Base-by-base conservation (phyloP, 345 rosid species). In the Aegle marmelos region DNA sequence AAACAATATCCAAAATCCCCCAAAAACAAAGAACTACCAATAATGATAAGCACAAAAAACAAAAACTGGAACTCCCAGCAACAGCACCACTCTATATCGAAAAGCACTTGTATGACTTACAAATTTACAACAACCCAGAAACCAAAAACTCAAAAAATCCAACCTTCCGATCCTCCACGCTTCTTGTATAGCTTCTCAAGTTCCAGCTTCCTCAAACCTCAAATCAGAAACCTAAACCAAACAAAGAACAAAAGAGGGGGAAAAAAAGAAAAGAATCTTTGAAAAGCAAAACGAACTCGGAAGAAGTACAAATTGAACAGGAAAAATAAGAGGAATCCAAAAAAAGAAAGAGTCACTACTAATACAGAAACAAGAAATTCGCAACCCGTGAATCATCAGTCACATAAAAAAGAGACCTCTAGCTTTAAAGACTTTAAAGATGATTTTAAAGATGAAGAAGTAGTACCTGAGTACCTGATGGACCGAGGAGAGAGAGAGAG, bases 391-490 rank as follows among this genome's bases (percentile, higher is more conserved):
- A 17, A 10, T 64, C 60, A 30, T 19, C 4, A 11, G 6, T n/a
- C 25, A 50, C 24, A 19, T 28, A 17, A 19, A 50, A 50, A 28
- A 1, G 2, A 17, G 7, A 24, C 7, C 16, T 28, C 22, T 50
- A 70, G 59, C 73, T 70, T 28, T 4, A 70, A 48, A 48, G 30
- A 0, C 36, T 41, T 22, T 14, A 22, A 45, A 33, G 68, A 64
- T 64, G 33, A 63, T 31, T 41, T 41, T 2, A 59, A 56, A 66
- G 76, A 41, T 6, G 33, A 27, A 54, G 72, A 48, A 58, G 16
- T 2, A 63, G 76, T 72, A 82, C 82, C 85, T 34, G 70, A 63
- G 76, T 72, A 82, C 82, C 85, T 34, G 70, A 33, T 4, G 30
- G 4, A 21, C 39, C 48, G 41, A 1, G 28, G 33, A 54, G 37